A percentile compares a stretch with the other conserved stretches of the same genome.
These are phyloP conservation scores for Melastoma candidum DNA, from an alignment of 441 rosid species.

Conservation along the genomic window DNA sequence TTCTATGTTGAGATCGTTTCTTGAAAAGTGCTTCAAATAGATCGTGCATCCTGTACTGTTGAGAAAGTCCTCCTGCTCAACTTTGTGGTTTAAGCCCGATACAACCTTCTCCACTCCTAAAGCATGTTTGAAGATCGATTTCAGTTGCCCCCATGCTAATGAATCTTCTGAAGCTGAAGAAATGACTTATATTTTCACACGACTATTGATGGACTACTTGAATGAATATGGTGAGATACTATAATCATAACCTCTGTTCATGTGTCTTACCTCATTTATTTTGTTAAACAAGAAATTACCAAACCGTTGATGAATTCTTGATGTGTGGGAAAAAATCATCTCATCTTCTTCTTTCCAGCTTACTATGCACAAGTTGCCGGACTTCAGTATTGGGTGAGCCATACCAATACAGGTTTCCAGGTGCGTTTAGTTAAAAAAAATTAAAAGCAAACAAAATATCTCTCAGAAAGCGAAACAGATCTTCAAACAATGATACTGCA, in stretches of 20 bases:
- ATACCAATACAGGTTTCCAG: conserved; percentile 55
- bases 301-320: too few relatives aligned
- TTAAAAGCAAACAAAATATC: too few relatives aligned
- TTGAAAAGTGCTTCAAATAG: conserved; percentile 25
- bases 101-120: conserved; percentile 69
- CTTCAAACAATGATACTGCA: too few relatives aligned
- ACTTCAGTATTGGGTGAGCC: conserved; percentile 40
- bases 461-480: too few relatives aligned
- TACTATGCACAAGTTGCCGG: conserved; percentile 91
- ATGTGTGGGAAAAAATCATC: too few relatives aligned
- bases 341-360: conserved; percentile 31
- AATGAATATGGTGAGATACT: conserved; percentile 71
- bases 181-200: conserved; percentile 55
- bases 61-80: conserved; percentile 57
- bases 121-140: conserved; percentile 62
- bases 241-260: too few relatives aligned
- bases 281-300: too few relatives aligned
- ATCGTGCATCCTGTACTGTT: conserved; percentile 49
- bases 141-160: conserved; percentile 62
- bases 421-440: conserved; percentile 12
- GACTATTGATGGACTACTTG: conserved; percentile 69
- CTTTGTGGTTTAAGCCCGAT: conserved; percentile 87
- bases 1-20: neutral
- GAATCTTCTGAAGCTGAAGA: conserved; percentile 62
- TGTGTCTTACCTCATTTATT: too few relatives aligned